Base-by-base conservation (phyloP, 768 basidiomycete species). In the Boletus rubroflammeus region DNA sequence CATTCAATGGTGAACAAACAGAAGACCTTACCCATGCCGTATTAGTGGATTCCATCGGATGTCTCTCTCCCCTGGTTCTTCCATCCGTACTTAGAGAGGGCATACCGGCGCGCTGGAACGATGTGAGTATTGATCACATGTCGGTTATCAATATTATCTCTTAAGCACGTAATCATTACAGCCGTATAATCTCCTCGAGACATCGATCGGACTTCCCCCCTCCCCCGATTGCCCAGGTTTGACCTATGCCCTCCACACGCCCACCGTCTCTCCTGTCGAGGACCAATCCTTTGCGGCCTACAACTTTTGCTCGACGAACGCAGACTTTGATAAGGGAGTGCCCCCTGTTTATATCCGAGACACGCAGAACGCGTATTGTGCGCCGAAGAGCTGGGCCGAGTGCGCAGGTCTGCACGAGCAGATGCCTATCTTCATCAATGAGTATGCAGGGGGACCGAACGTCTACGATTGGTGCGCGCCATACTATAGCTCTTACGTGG, bases 151-250 rank as follows among this genome's bases (percentile, higher is more conserved):
- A 40, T 48, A 44, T 35, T 35, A 43, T 32, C 19, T 51, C 14
- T 31, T 55, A 53, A 64, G 35, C 45, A 62, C 57, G 59, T 61
- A 67, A 67, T 56, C 36, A 53, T 56, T 26, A 54, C 53, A 70
- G 68, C 66, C 68, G 45, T 72, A 66, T 29, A 70, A 70, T 61
- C 68, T 70, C 61, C 66, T 70, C 38, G 67, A 68, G 55, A 69
- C 67, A 29, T 65, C 67, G 11, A 61, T 63, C n/a, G 70, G 68
- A 26, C 17, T 66, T 19, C 65, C 65, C 5, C 66, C 65, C 5
- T 45, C 68, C 0, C 51, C 58, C 14, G 60, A 68, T 15, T 70
- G 61, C 39, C 42, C 66, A 0, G 52, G 54, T 23, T 46, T 70
- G 34, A 43, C 62, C 1, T 72, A 72, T 29, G 28, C 51, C 14